A percentile compares a stretch with the other conserved stretches of the same genome.
These are phyloP conservation scores for Crithidia bombi DNA, from an alignment of 208 protist species.

Conservation along the genomic window DNA sequence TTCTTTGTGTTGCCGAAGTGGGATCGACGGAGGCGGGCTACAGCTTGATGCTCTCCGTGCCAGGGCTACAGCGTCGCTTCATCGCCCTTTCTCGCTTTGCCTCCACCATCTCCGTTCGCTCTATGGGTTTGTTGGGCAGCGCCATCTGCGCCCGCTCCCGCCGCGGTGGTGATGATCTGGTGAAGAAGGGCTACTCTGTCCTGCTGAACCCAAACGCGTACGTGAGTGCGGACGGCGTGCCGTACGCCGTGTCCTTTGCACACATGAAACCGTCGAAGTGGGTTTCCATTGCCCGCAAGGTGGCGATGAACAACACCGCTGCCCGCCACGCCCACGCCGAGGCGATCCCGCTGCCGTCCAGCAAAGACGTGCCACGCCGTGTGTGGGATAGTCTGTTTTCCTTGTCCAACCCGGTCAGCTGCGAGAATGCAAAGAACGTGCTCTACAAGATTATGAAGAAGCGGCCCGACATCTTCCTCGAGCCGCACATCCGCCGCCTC, in stretches of 20 bases:
- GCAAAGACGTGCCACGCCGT: constrained; percentile 44
- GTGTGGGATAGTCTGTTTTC: constrained; percentile 65
- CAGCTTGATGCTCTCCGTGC: constrained; percentile 51
- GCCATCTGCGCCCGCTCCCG: constrained; percentile 64
- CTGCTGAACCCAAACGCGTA: constrained; percentile 80
- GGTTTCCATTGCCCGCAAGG: constrained; percentile 56
- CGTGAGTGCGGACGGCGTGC: constrained; percentile 80
- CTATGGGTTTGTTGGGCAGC: constrained; percentile 52
- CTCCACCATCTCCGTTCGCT: constrained; percentile 72
- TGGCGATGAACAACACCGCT: constrained; percentile 39
- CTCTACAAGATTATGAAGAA: constrained; percentile 80
- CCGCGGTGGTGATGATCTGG: constrained; percentile 49
- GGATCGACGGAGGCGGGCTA: constrained; percentile 81
- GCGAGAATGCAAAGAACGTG: constrained; percentile 73
- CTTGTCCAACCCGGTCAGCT: constrained; percentile 81
- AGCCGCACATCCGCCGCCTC: constrained; percentile 56
- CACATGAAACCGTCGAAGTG: constrained; percentile 64
- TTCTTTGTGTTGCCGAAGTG: constrained; percentile 74
- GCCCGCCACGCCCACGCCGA: constrained; percentile 59
- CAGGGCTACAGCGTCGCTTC: constrained; percentile 62
- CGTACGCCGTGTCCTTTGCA: constrained; percentile 85
- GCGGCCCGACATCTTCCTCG: constrained; percentile 67
- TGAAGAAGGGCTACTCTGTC: constrained; percentile 51
- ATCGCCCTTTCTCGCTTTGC: constrained; percentile 70
- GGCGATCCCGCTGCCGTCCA: constrained; percentile 15